Percentiles rank a stretch among this genome's conserved stretches.
Conservation (phyloP, 129 eudicot genomes). For the Rutidosis leptorrhynchoides region DNA sequence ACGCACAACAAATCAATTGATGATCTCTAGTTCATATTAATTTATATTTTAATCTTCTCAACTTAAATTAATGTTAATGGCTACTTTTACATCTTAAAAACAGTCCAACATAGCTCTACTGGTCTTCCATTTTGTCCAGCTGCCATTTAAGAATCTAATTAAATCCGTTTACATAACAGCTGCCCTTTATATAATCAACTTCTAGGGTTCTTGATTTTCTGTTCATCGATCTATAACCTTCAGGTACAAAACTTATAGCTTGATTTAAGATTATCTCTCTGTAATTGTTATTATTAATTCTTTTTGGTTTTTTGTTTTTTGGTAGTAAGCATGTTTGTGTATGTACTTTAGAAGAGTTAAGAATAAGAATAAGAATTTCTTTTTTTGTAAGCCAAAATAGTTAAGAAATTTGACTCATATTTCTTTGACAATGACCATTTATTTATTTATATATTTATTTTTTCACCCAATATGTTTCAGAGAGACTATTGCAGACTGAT, state of each 20-base stretch:
- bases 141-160: too few relatives aligned
- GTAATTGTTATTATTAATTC: neutral
- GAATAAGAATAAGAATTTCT: too few relatives aligned
- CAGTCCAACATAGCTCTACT: neutral
- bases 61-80: neutral
- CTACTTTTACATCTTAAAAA: neutral
- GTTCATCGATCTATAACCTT: neutral
- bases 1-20: neutral
- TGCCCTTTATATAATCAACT: neutral
- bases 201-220: neutral
- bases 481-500: neutral
- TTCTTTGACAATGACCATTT: neutral
- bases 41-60: neutral
- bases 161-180: too few relatives aligned
- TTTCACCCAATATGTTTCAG: neutral
- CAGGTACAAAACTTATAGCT: neutral
- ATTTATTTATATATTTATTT: neutral
- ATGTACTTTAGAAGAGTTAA: too few relatives aligned
- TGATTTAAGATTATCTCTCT: neutral
- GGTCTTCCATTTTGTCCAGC: neutral
- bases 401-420: neutral
- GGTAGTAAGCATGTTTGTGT: too few relatives aligned
- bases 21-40: neutral
- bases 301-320: too few relatives aligned
- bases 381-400: too few relatives aligned